Percentiles rank a stretch among this genome's conserved stretches.
Evolutionary conservation across 2,329 filamentous ascomycete genomes (phyloP).

Genomic region (Setomelanomma holmii): DNA sequence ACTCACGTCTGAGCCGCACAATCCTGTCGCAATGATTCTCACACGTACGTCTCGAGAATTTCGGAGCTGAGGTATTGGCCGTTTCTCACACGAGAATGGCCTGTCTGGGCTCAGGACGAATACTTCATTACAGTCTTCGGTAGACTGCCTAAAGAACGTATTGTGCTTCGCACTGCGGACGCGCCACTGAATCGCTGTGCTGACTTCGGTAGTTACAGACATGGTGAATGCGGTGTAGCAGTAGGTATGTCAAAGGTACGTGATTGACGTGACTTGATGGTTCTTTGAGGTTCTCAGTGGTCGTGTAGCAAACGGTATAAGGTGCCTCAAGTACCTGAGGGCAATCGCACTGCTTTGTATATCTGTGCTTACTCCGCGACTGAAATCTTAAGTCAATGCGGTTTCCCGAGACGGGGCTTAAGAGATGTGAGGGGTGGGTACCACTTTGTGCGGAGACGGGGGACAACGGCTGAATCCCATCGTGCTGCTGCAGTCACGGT

Average conservation of each 20-base stretch:
- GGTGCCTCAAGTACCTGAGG: too few species aligned
- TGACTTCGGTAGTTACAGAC: not conserved
- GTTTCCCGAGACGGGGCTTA: too few species aligned
- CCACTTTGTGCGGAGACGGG: not conserved
- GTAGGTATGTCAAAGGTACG: too few species aligned
- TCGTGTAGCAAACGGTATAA: too few species aligned
- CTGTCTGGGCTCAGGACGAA: constrained; percentile 12
- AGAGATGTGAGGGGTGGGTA: too few species aligned
- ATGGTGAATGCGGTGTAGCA: too few species aligned
- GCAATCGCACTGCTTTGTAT: too few species aligned
- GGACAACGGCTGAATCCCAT: not conserved
- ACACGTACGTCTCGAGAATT: constrained; percentile 75
- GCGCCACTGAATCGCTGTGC: not conserved
- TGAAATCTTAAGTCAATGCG: not conserved
- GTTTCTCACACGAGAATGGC: constrained; percentile 64
- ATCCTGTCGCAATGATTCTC: constrained; percentile 79
- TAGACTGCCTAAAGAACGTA: not conserved
- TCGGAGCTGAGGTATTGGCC: constrained; percentile 69
- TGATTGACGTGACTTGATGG: not conserved
- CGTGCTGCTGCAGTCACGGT: not conserved
- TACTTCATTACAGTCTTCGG: constrained; percentile 2
- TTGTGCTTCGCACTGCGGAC: not conserved
- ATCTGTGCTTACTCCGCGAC: not conserved
- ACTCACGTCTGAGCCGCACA: constrained; percentile 71
- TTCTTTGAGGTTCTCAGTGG: too few species aligned